Percentiles rank a stretch among this genome's conserved stretches.
Evolutionary conservation across 768 basidiomycete genomes (phyloP).

Genomic region (Psilocybe azurescens): DNA sequence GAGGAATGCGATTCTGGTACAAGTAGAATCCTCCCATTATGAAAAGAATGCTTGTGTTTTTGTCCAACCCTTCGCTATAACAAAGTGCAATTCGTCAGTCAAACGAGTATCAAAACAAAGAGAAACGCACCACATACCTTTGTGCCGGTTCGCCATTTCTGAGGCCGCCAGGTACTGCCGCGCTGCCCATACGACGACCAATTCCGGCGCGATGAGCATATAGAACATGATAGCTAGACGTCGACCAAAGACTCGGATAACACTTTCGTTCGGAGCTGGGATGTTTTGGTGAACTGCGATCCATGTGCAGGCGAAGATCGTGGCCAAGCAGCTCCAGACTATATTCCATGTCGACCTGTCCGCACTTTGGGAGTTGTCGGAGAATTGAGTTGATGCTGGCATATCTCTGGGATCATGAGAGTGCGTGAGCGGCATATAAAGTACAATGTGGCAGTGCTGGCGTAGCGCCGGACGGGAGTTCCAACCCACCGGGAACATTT

Average conservation of each 20-base stretch:
- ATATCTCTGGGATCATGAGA: not conserved
- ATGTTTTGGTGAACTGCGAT: constrained; percentile 25
- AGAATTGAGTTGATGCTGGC: not conserved
- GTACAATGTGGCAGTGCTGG: no score
- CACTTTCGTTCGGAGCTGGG: constrained; percentile 16
- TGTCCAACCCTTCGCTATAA: no score
- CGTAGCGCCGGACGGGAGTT: no score
- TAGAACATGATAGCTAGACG: constrained; percentile 15
- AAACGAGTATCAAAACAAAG: no score
- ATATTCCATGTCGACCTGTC: constrained; percentile 22
- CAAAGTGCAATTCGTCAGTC: no score
- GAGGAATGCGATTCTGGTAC: no score
- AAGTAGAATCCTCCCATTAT: no score
- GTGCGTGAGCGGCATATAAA: no score
- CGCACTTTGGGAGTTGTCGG: not conserved
- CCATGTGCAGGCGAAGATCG: constrained; percentile 29
- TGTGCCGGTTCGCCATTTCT: constrained; percentile 6
- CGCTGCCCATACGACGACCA: constrained; percentile 20
- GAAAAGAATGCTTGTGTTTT: no score
- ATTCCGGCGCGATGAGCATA: constrained; percentile 20
- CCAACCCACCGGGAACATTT: no score
- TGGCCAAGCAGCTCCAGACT: constrained; percentile 25
- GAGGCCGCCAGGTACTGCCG: constrained; percentile 14
- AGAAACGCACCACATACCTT: no score
- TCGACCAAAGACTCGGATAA: not conserved